Evolutionary conservation across 805 yeast species (phyloP), one percentile per base, ranked within the genome.

Genomic region (Candida qinlingensis): DNA sequence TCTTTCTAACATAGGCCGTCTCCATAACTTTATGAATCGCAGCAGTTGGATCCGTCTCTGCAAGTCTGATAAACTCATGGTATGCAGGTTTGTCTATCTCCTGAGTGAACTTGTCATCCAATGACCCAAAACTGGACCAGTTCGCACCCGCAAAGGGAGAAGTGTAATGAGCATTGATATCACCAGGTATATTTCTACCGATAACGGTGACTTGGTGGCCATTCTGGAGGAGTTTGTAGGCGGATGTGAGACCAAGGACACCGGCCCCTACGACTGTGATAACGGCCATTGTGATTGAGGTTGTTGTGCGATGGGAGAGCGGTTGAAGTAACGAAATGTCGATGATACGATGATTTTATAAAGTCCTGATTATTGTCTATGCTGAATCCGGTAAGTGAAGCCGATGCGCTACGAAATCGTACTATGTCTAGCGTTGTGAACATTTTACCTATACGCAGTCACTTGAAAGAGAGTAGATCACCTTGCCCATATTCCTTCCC

Each of bases 71-170:
- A 39, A 82, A 75, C 50, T 68, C 71, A 29, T 54, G 54, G 55
- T 83, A 84, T 0, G 78, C 79, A 3, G 72, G 63, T 31, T 64
- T 63, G 56, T 83, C 89, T 25, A 68, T 57, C 11, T 65, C 58
- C 49, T 74, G 78, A 25, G 69, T 61, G 7, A 53, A 58, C 5
- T 34, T 36, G 25, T 77, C 79, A 4, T 68, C 67, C 1, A 52
- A 49, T 1, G 55, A 38, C 2, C 86, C 87, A 64, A 80, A 79
- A 10, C 85, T 76, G 42, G 69, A 71, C 87, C 88, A 83, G 55
- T 83, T 79, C 41, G 88, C 90, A 4, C 89, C 89, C 0, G 88
- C 89, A 60, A 72, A 77, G 4, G 88, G 87, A 0, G 85, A 80
- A 3, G 86, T 74, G 58, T 79, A 83, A 8, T 73, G 72, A 38